These are phyloP conservation scores for Fistulinella cinereoalba DNA, from an alignment of 1,284 basidiomycete species.

Conservation along the genomic window DNA sequence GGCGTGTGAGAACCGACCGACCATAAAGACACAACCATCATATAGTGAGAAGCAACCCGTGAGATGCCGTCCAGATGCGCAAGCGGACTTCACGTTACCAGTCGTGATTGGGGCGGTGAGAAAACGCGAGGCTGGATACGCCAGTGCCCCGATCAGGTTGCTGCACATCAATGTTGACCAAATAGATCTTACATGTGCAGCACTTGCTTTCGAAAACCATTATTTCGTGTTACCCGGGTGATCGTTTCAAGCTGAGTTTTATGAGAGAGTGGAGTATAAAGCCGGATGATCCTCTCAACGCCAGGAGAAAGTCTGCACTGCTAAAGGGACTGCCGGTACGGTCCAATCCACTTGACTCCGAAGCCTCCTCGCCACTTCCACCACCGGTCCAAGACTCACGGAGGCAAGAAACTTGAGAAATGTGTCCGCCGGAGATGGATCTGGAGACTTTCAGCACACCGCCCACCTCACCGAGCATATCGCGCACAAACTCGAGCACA, in stretches of 20 bases:
- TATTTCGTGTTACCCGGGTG: conserved; percentile 26
- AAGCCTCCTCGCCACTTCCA: conserved; percentile 11
- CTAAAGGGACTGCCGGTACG: conserved; percentile 8
- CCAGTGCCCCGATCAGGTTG: conserved; percentile 17
- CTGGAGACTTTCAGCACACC: conserved; percentile 58
- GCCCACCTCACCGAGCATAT: conserved; percentile 49
- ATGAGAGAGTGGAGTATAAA: conserved; percentile 26
- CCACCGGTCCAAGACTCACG: too few relatives aligned
- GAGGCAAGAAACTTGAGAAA: conserved; percentile 13
- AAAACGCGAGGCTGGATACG: conserved; percentile 21
- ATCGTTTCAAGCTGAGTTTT: conserved; percentile 17
- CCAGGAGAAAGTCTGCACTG: conserved; percentile 2
- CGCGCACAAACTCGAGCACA: conserved; percentile 21
- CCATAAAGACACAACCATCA: conserved; percentile 10
- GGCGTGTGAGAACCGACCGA: conserved; percentile 20
- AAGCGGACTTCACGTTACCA: conserved; percentile 12
- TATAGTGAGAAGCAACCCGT: conserved; percentile 19
- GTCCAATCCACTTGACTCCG: conserved; percentile 1
- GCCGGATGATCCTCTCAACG: not conserved
- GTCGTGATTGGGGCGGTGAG: conserved; percentile 16
- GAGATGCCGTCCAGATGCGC: conserved; percentile 11
- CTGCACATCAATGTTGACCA: conserved; percentile 9
- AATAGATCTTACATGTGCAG: conserved; percentile 18
- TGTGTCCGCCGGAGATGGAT: conserved; percentile 30
- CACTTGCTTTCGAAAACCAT: conserved; percentile 16